A percentile compares a stretch with the other conserved stretches of the same genome.
phyloP scores from a whole-genome alignment of 1,284 basidiomycete genomes.

The Heliocybe sulcata region DNA sequence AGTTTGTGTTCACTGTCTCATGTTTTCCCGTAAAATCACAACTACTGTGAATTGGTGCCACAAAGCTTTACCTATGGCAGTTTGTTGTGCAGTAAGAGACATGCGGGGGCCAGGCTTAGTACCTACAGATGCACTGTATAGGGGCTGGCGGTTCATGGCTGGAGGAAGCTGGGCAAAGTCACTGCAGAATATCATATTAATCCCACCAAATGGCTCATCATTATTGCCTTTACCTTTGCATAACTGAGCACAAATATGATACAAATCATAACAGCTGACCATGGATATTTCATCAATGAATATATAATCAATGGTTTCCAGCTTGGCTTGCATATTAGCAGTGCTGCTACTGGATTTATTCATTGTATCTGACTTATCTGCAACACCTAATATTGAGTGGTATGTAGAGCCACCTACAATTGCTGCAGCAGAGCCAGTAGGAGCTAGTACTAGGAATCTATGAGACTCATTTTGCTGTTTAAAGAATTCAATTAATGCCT shows the following conservation, averaged over 20 bases:
- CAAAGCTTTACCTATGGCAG: constrained; percentile 21
- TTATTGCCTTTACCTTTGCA: constrained; percentile 5
- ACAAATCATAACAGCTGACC: constrained; percentile 21
- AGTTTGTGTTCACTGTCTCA: constrained; percentile 21
- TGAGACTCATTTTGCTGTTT: constrained; percentile 14
- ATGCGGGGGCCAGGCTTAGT: neutral
- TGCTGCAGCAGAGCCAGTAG: constrained; percentile 29
- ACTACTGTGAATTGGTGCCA: constrained; percentile 29
- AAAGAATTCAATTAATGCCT: constrained; percentile 25
- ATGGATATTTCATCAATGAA: constrained; percentile 32
- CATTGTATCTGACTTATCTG: neutral
- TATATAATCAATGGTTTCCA: constrained; percentile 23
- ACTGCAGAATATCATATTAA: constrained; percentile 15
- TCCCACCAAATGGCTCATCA: constrained; percentile 12
- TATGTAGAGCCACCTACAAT: constrained; percentile 29
- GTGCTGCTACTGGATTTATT: constrained; percentile 6
- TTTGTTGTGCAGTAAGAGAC: constrained; percentile 15
- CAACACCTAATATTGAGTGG: constrained; percentile 25
- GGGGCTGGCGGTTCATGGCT: constrained; percentile 6
- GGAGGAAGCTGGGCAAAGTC: constrained; percentile 23
- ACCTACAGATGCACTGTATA: constrained; percentile 14
- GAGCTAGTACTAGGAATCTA: constrained; percentile 23
- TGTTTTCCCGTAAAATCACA: constrained; percentile 28
- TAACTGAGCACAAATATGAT: constrained; percentile 14
- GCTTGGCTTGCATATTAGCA: constrained; percentile 4